Conservation (phyloP, 2,329 filamentous ascomycete genomes). For the Trichoderma guizhouense region DNA sequence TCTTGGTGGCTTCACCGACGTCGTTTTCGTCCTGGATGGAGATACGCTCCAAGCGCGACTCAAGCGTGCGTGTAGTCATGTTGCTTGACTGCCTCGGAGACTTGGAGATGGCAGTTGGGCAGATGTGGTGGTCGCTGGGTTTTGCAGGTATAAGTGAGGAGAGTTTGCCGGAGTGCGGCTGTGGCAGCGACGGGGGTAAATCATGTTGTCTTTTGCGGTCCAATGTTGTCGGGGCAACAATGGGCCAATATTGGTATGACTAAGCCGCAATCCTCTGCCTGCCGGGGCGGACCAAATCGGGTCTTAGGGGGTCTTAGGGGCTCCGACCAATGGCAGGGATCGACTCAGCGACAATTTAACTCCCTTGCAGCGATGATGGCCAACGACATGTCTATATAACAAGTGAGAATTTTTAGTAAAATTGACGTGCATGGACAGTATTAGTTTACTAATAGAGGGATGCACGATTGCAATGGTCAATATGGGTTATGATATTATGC, state of each 20-base stretch:
- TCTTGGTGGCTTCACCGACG: conserved; percentile 48
- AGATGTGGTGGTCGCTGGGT: neutral
- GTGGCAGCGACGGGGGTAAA: conserved; percentile 7
- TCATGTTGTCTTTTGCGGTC: conserved; percentile 11
- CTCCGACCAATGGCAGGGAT: neutral
- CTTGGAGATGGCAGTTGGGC: neutral
- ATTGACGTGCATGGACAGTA: neutral
- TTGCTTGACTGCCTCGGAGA: neutral
- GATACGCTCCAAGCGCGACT: conserved; percentile 85
- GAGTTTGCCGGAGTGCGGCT: neutral
- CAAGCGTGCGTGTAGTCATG: conserved; percentile 75
- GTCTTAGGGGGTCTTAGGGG: neutral
- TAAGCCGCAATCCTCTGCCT: neutral
- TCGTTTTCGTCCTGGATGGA: conserved; percentile 88
- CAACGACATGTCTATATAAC: neutral
- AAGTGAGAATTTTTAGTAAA: neutral
- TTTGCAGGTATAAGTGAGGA: conserved; percentile 6
- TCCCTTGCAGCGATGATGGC: neutral
- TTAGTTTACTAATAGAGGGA: neutral
- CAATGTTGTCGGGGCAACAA: conserved; percentile 16
- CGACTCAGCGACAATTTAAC: neutral
- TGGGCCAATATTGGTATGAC: neutral
- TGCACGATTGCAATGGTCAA: neutral
- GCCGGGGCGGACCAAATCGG: neutral
- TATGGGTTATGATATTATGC: neutral